These are phyloP conservation scores for Podaxis sp. DNA, from an alignment of 768 basidiomycete genomes.

Conservation along the genomic window DNA sequence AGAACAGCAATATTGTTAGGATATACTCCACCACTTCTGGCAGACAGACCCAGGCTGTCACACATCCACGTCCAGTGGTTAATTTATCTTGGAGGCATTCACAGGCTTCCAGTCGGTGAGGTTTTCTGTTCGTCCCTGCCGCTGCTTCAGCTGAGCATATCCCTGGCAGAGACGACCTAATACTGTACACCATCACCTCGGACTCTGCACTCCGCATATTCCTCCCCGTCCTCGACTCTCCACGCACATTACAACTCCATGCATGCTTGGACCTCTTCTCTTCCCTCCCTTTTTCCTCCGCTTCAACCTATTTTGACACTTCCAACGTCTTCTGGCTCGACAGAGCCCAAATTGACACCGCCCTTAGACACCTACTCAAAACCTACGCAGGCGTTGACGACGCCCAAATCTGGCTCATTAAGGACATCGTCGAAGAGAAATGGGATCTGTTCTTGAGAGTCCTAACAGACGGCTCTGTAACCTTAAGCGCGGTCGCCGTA, in stretches of 20 bases:
- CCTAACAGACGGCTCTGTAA: constrained; percentile 68
- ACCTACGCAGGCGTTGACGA: constrained; percentile 40
- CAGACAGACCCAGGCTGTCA: constrained; percentile 62
- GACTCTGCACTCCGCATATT: constrained; percentile 85
- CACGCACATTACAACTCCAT: constrained; percentile 82
- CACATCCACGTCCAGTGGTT: constrained; percentile 73
- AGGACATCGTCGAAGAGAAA: constrained; percentile 66
- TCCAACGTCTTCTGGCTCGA: constrained; percentile 74
- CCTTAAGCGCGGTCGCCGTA: constrained; percentile 73
- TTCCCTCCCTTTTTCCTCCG: constrained; percentile 46
- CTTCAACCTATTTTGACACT: constrained; percentile 31
- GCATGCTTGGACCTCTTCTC: constrained; percentile 71
- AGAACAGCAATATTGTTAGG: constrained; percentile 61
- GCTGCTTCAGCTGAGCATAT: constrained; percentile 2
- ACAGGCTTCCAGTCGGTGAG: constrained; percentile 62
- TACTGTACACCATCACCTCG: constrained; percentile 81
- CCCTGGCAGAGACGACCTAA: constrained; percentile 61
- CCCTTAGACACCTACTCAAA: constrained; percentile 43
- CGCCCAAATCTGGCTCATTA: constrained; percentile 45
- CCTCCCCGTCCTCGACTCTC: constrained; percentile 84
- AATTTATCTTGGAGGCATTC: constrained; percentile 73
- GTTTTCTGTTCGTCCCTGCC: constrained; percentile 5
- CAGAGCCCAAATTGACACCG: constrained; percentile 52
- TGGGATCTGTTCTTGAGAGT: constrained; percentile 83
- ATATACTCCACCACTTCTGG: constrained; percentile 76